These are phyloP conservation scores for Copromyces sp. DNA, from an alignment of 495 filamentous ascomycete species.

Conservation along the genomic window DNA sequence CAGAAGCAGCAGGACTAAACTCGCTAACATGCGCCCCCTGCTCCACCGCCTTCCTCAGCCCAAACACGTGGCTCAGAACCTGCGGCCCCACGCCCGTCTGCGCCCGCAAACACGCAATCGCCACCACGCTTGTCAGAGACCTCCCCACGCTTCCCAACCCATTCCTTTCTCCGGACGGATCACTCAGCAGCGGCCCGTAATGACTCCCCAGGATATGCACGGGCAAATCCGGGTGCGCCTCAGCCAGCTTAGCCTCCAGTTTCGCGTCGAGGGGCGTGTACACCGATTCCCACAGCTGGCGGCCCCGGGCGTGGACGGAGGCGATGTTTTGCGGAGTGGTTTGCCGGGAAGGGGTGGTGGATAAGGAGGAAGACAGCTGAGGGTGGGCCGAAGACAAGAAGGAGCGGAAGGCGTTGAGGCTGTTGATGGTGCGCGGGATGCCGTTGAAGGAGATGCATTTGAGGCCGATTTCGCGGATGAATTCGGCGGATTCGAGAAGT, in stretches of 20 bases:
- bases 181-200: slow-evolving; percentile 59
- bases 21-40: slow-evolving; percentile 48
- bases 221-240: slow-evolving; percentile 65
- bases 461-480: slow-evolving; percentile 69
- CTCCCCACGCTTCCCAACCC: slow-evolving; percentile 45
- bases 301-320: slow-evolving; percentile 44
- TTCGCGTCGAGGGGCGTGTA: slow-evolving; percentile 63
- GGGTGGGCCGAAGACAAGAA: slow-evolving; percentile 41
- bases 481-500: slow-evolving; percentile 50
- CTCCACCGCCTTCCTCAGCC: slow-evolving; percentile 59
- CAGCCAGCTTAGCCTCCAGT: slow-evolving; percentile 53
- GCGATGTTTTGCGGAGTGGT: slow-evolving; percentile 40
- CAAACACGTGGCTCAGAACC: slow-evolving; percentile 66
- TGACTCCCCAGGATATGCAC: slow-evolving; percentile 63
- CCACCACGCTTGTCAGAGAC: slow-evolving; percentile 56
- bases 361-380: slow-evolving; percentile 21
- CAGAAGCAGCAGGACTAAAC: slow-evolving; percentile 10
- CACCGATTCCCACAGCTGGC: slow-evolving; percentile 57
- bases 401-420: slow-evolving; percentile 53
- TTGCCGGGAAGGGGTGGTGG: slow-evolving; percentile 37
- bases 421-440: slow-evolving; percentile 73
- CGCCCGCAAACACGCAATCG: slow-evolving; percentile 57
- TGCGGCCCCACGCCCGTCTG: slow-evolving; percentile 73
- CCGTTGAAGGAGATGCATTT: slow-evolving; percentile 83
- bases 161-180: slow-evolving; percentile 40